Base-by-base conservation (phyloP, 2,329 filamentous ascomycete genomes). In the Orbilia oligospora region DNA sequence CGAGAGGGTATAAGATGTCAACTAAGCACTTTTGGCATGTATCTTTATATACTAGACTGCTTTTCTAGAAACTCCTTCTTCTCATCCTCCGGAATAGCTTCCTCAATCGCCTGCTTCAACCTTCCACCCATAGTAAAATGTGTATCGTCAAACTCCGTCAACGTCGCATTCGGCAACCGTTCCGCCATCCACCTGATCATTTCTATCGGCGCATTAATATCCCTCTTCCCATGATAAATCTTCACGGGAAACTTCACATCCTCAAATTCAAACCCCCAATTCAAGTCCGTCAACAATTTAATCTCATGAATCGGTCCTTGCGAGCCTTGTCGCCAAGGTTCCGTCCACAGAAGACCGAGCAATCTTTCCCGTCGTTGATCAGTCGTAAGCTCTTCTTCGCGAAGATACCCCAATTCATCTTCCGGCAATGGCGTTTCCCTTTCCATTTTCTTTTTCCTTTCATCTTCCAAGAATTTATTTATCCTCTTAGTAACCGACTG, bases 111-210 rank as follows among this genome's bases (percentile, higher is more conserved):
- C 18, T 22, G 14, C 6, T 18, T n/a, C 9, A 75, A 46, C 41
- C 51, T 56, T 1, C 22, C 22, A 5, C 53, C 82, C 76, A 84
- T 80, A 1, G 82, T 83, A 49, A 83, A 84, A 56, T 85, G 84
- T 2, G 81, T 83, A 6, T 85, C 83, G 0, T 82, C 81, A 46
- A 83, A 84, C 76, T 85, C 84, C 1, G 80, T 79, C 9, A 86
- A 76, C 2, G 77, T 78, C 3, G 81, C 81, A 38, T 85, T 81
- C 1, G 84, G 84, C 33, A 87, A 58, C 12, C 81, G 80, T 27
- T 84, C 81, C 0, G 84, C 83, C 81, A 86, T 83, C 64, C 84
- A 85, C n/a, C 84, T 82, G 3, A 85, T 82, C 30, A 85, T 81
- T n/a, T 80, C 71, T 2, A 84, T 77, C 33, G 46, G 84, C 2